Base-by-base conservation (phyloP, 2,329 filamentous ascomycete genomes). In the Bipolaris sorokiniana region DNA sequence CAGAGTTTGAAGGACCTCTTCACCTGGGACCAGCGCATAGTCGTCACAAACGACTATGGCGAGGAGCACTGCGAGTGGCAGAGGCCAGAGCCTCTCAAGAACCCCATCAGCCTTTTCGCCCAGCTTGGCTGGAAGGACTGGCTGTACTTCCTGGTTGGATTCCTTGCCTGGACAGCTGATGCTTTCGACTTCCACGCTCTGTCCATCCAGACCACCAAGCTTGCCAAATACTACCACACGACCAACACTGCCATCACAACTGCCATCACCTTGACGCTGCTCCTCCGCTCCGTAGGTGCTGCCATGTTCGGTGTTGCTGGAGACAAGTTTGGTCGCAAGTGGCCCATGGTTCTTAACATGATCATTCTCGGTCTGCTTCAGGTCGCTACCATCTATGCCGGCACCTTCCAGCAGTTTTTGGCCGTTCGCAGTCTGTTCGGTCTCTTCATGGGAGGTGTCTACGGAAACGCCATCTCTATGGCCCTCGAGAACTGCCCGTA, bases 161-260 rank as follows among this genome's bases (percentile, higher is more conserved):
- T 93, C 70, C 76, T 83, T 33, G 88, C 90, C 15, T 94, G 91
- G 91, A 90, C 86, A 1, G 90, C 90, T 54, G 91, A 94, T 73
- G 90, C 90, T 3, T 94, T 93, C 73, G 90, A 92, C 76, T 94
- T 93, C 72, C 90, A 92, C 76, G 89, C 90, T 23, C 82, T 94
- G 7, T 90, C 88, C 4, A 90, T 94, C 62, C 90, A 92, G 74
- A 90, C 90, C 3, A 83, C 84, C 64, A 91, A 92, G 77, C 80
- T 93, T 22, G 83, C 84, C 4, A 75, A 81, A 2, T 85, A 85
- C 64, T 88, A 86, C 66, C 64, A 80, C 16, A 80, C 79, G 48
- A 85, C 85, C 59, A 87, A 86, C 63, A 90, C 90, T 0, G 82
- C 88, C 51, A 88, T 94, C 65, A 86, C 87, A 2, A 90, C 88